Conservation (phyloP, 1,284 basidiomycete genomes). For the Cerioporus squamosus region DNA sequence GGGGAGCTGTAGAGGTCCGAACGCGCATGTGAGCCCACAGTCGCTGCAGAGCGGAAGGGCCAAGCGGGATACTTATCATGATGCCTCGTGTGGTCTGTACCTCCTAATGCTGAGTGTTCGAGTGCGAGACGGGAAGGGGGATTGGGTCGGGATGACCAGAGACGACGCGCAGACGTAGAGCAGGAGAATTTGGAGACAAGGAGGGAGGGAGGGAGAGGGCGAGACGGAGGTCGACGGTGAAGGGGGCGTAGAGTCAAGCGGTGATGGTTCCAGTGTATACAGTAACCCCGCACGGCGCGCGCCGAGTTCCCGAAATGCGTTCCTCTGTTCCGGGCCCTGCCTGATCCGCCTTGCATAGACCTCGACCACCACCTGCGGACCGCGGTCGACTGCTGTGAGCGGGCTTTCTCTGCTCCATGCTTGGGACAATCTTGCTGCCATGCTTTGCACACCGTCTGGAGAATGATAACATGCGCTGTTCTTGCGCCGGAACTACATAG, state of each 20-base stretch:
- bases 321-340: not conserved
- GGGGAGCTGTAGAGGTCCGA: slow-evolving; percentile 57
- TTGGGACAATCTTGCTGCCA: too few species aligned
- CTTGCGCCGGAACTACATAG: too few species aligned
- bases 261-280: not conserved
- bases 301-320: not conserved
- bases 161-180: not conserved
- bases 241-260: not conserved
- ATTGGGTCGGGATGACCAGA: not conserved
- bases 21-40: slow-evolving; percentile 22
- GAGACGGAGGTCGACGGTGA: not conserved
- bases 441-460: too few species aligned
- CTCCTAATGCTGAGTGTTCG: too few species aligned
- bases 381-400: too few species aligned
- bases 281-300: not conserved
- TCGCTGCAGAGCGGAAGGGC: not conserved
- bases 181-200: slow-evolving; percentile 1
- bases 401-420: too few species aligned
- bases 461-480: too few species aligned
- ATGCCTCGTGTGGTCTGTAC: slow-evolving; percentile 9
- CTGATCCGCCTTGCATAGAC: too few species aligned
- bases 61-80: slow-evolving; percentile 38
- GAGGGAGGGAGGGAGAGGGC: not conserved
- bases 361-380: too few species aligned
- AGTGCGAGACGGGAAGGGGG: not conserved